Evolutionary conservation across 2,329 filamentous ascomycete species (phyloP).

Genomic region (Knufia petricola): DNA sequence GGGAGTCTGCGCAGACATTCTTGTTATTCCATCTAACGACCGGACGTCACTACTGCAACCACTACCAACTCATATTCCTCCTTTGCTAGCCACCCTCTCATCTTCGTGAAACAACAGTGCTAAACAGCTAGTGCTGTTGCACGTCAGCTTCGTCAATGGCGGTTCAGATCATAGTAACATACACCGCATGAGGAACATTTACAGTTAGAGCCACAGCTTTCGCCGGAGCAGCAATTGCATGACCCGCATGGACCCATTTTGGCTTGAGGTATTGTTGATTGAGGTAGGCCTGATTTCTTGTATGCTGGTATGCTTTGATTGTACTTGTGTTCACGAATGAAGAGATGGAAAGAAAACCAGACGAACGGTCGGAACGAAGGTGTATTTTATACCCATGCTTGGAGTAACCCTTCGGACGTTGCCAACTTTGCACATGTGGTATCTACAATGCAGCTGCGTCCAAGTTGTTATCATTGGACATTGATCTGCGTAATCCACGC

Average conservation of each 20-base stretch:
- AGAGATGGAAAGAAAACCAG: neutral
- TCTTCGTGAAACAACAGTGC: neutral
- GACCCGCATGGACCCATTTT: conserved; percentile 1
- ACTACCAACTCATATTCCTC: neutral
- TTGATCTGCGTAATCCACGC: too few species aligned
- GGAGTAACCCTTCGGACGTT: neutral
- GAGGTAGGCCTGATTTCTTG: neutral
- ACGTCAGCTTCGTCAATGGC: neutral
- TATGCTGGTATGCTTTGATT: neutral
- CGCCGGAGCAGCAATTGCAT: conserved; percentile 5
- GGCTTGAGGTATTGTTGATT: neutral
- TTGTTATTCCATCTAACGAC: neutral
- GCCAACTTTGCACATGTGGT: neutral
- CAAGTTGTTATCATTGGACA: neutral
- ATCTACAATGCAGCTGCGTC: neutral
- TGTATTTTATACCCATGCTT: neutral
- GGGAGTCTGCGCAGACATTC: neutral
- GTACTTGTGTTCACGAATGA: neutral
- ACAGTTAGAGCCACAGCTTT: neutral
- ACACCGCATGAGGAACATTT: conserved; percentile 6
- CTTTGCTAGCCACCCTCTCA: neutral
- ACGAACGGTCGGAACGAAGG: neutral
- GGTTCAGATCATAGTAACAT: neutral
- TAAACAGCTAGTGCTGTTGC: neutral
- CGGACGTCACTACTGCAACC: neutral